A percentile compares a stretch with the other conserved stretches of the same genome.
These are phyloP conservation scores for Solanum etuberosum DNA, from an alignment of 257 asterid species.

Conservation along the genomic window DNA sequence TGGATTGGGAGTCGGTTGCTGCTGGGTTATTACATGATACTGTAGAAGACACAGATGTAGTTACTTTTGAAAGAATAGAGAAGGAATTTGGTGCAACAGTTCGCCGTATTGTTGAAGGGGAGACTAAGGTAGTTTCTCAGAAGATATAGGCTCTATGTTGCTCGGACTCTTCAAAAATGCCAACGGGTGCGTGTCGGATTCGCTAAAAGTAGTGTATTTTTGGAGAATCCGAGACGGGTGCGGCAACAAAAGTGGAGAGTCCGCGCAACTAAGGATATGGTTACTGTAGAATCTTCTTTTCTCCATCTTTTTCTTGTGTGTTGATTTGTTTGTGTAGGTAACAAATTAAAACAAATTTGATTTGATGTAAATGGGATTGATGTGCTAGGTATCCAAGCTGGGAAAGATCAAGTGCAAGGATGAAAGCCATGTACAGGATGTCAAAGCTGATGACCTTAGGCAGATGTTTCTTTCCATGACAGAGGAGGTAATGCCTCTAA, in stretches of 20 bases:
- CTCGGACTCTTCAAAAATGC: too few species aligned
- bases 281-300: neutral
- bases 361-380: neutral
- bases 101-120: slow-evolving; percentile 92
- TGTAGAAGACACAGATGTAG: slow-evolving; percentile 78
- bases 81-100: slow-evolving; percentile 64
- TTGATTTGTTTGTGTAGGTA: neutral
- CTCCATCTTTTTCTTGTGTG: neutral
- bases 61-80: slow-evolving; percentile 81
- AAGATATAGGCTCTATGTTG: too few species aligned
- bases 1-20: slow-evolving; percentile 95
- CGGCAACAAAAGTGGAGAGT: too few species aligned
- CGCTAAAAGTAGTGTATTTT: too few species aligned
- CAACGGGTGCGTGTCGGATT: too few species aligned
- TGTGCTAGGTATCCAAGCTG: slow-evolving; percentile 77
- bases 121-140: slow-evolving; percentile 54
- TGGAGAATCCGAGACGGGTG: too few species aligned
- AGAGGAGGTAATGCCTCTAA: slow-evolving; percentile 54
- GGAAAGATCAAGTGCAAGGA: slow-evolving; percentile 82
- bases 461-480: slow-evolving; percentile 99
- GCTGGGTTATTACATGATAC: slow-evolving; percentile 97
- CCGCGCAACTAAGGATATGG: too few species aligned
- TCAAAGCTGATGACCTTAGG: slow-evolving; percentile 91
- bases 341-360: neutral
- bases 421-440: slow-evolving; percentile 77